Base-by-base conservation (phyloP, 192 early-diverging fungal genomes). In the Chytriomyces confervae region DNA sequence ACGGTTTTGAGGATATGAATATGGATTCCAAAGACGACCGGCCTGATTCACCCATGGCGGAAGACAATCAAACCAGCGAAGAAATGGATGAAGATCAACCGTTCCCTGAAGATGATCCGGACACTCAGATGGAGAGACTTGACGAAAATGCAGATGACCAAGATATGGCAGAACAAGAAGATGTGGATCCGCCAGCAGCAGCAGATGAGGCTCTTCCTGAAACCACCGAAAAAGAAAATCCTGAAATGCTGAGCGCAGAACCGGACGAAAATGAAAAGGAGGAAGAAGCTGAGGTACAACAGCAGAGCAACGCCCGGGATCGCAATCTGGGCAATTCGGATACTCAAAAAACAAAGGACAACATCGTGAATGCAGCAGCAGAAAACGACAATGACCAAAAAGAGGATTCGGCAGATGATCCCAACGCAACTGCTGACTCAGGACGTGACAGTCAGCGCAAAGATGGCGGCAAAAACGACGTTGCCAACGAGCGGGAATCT, bases 1-100 rank as follows among this genome's bases (percentile, higher is more conserved):
- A 84, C 10, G 81, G 87, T n/a, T 84, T 86, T 20, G 84, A 87
- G 44, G 86, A 84, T 46, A 84, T 72, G 62, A 85, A 90, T 46
- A 27, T 61, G 10, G 89, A 86, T 62, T 65, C 76, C 18, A 61
- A 18, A 79, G 84, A 27, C 83, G 85, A 36, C 46, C 87, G 85
- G 29, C 83, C 83, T 66, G 82, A 88, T 47, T 43, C 27, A 62
- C 69, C 77, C 6, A 50, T 72, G 20, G 83, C 81, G n/a, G 81
- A 80, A 7, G 68, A 63, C 62, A 61, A 27, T 16, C 51, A 66
- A 23, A 65, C 73, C 53, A 0, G n/a, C 13, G 75, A 80, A 80
- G 83, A 86, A 75, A 47, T 80, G 47, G 69, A 87, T 5, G 81
- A 70, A 53, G 83, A 81, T 2, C 73, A 82, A 47, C 81, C 80